phyloP scores from a whole-genome alignment of 768 basidiomycete species.

The Tricholoma furcatifolium region DNA sequence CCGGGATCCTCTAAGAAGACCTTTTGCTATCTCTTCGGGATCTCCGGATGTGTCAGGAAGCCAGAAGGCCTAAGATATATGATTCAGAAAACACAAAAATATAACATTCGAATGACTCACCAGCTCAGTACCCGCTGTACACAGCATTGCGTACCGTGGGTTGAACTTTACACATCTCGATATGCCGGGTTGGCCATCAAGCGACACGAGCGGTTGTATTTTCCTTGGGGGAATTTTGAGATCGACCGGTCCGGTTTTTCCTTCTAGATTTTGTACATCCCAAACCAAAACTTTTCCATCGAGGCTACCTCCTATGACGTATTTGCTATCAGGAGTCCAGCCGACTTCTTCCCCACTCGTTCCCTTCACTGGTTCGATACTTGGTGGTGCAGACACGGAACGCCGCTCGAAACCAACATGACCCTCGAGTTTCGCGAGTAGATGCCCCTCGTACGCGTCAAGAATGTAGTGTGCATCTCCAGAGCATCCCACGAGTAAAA shows the following conservation, averaged over 20 bases:
- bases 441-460: constrained; percentile 84
- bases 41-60: constrained; percentile 60
- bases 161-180: constrained; percentile 89
- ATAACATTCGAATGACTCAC: constrained; percentile 41
- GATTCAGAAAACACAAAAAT: constrained; percentile 2
- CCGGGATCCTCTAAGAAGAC: constrained; percentile 56
- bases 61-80: constrained; percentile 39
- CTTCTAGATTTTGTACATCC: constrained; percentile 72
- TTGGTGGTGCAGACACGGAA: constrained; percentile 43
- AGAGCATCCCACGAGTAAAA: constrained; percentile 89
- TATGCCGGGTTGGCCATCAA: constrained; percentile 84
- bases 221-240: constrained; percentile 50
- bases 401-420: constrained; percentile 81
- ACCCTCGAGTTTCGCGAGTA: constrained; percentile 85
- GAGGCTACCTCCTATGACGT: constrained; percentile 78
- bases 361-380: constrained; percentile 71
- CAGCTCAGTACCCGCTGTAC: constrained; percentile 78
- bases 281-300: constrained; percentile 86
- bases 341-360: constrained; percentile 90
- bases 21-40: constrained; percentile 68
- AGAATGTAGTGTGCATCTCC: constrained; percentile 91
- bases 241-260: constrained; percentile 51
- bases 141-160: constrained; percentile 87
- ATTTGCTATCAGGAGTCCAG: constrained; percentile 96
- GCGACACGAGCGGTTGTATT: constrained; percentile 36